Conservation (phyloP, 1,284 basidiomycete genomes). For the Rhodotorula sp. region DNA sequence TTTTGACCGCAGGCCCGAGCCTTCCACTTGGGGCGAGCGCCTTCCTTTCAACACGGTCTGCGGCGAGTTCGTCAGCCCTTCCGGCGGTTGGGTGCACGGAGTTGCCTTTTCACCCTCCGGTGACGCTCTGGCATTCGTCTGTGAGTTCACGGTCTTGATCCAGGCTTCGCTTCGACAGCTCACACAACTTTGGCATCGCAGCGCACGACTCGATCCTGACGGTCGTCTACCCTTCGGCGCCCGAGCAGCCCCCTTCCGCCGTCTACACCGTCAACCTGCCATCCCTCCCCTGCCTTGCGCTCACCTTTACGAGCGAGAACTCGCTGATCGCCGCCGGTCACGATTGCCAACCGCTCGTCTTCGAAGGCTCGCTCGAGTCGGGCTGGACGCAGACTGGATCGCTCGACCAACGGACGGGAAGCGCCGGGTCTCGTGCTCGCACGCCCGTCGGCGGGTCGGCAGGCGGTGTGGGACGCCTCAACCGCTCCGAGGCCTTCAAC, state of each 20-base stretch:
- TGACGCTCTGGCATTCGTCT: constrained; percentile 85
- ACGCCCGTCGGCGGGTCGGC: constrained; percentile 49
- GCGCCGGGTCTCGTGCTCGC: constrained; percentile 47
- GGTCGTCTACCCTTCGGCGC: constrained; percentile 77
- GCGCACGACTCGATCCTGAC: constrained; percentile 88
- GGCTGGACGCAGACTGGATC: constrained; percentile 78
- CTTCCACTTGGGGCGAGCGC: constrained; percentile 94
- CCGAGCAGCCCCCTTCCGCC: constrained; percentile 54
- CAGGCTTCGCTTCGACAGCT: background rate
- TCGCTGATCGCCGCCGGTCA: constrained; percentile 88
- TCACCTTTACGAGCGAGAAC: constrained; percentile 80
- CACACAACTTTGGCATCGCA: constrained; percentile 45
- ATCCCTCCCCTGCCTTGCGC: constrained; percentile 74
- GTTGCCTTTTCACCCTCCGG: constrained; percentile 95
- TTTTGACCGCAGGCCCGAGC: constrained; percentile 63
- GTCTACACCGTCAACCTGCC: constrained; percentile 71
- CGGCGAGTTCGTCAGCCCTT: constrained; percentile 82
- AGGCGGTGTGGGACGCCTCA: constrained; percentile 71
- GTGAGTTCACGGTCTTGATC: constrained; percentile 52
- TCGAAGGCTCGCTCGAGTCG: constrained; percentile 61
- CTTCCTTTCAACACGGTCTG: constrained; percentile 97
- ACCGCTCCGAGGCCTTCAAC: constrained; percentile 87
- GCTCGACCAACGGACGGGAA: constrained; percentile 59
- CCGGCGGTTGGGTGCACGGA: constrained; percentile 95
- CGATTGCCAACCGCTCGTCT: constrained; percentile 93